phyloP scores from a whole-genome alignment of 2,329 filamentous ascomycete genomes.

The Alternaria panax region DNA sequence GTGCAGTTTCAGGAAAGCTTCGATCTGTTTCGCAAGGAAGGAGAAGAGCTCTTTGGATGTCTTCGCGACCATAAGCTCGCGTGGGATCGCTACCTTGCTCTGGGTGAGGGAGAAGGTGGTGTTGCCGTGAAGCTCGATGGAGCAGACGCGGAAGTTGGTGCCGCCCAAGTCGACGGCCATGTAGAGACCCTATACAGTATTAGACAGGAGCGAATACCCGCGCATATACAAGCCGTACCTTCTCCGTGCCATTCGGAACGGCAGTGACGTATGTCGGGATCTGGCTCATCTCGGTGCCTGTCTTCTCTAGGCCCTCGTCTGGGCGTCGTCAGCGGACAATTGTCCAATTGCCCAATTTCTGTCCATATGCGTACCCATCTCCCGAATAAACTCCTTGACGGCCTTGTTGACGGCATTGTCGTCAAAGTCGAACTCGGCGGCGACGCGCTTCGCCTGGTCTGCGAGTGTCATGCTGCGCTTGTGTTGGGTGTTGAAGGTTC shows the following conservation, averaged over 20 bases:
- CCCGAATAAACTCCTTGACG: conserved; percentile 82
- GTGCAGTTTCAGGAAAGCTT: conserved; percentile 83
- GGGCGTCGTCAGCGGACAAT: conserved; percentile 26
- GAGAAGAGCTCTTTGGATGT: conserved; percentile 86
- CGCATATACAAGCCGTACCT: conserved; percentile 76
- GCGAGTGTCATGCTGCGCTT: conserved; percentile 60
- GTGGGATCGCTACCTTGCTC: conserved; percentile 90
- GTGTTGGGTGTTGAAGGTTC: conserved; percentile 47
- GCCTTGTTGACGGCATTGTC: conserved; percentile 79
- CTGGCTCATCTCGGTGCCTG: conserved; percentile 85
- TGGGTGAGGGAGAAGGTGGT: conserved; percentile 93
- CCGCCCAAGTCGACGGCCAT: conserved; percentile 97
- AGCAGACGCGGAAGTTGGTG: conserved; percentile 98
- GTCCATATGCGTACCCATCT: conserved; percentile 69
- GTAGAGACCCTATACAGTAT: conserved; percentile 75
- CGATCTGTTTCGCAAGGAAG: conserved; percentile 93
- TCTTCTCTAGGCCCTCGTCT: conserved; percentile 82
- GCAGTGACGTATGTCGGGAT: conserved; percentile 97
- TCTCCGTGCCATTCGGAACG: conserved; percentile 96
- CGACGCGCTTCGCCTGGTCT: conserved; percentile 79
- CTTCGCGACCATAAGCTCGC: conserved; percentile 87
- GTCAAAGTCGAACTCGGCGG: conserved; percentile 84
- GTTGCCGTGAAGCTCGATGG: conserved; percentile 90
- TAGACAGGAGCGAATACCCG: neutral
- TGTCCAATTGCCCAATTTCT: neutral